Base-by-base conservation (phyloP, 352 stramenopile species). In the Phytophthora sp. region DNA sequence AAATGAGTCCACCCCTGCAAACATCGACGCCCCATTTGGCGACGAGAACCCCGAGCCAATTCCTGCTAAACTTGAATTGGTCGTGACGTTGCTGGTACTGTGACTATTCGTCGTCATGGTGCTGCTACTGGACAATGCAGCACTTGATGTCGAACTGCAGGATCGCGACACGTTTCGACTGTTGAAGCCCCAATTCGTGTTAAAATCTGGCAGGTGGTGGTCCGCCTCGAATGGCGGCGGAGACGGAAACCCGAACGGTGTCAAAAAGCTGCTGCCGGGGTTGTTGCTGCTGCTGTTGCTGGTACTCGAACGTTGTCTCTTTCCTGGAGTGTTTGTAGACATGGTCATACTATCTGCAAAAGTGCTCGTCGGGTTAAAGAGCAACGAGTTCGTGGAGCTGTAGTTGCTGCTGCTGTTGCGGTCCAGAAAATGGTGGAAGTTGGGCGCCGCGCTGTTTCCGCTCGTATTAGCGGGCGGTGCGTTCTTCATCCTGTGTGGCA, bases 171-270 rank as follows among this genome's bases (percentile, higher is more conserved):
- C 50, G 36, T 49, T 65, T 46, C 64, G 60, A 59, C 30, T 60
- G 13, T n/a, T 51, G 16, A 62, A 73, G 1, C 58, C 54, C 74
- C 74, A 87, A 65, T 78, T 78, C 4, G 58, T 51, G 49, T 63
- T 84, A n/a, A 82, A 80, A 58, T 85, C 76, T 21, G 74, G 72
- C n/a, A 86, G 26, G 16, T 72, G 66, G 33, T 85, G 80, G 15
- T 88, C 77, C 20, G 66, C 46, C 21, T 88, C 76, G 51, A 80
- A 82, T 31, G 49, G 47, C 20, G 62, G 50, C 21, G 64, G 58
- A 31, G 73, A 77, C 9, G 66, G 53, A 44, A 71, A 78, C 12
- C 67, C 61, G 4, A 71, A 54, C 16, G 69, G 74, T 33, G 64
- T 18, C 30, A 66, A 49, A 33, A 76, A 73, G 45, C 31, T 73